These are phyloP conservation scores for Kwoniella mangroviensis DNA, from an alignment of 768 basidiomycete species.

Conservation along the genomic window DNA sequence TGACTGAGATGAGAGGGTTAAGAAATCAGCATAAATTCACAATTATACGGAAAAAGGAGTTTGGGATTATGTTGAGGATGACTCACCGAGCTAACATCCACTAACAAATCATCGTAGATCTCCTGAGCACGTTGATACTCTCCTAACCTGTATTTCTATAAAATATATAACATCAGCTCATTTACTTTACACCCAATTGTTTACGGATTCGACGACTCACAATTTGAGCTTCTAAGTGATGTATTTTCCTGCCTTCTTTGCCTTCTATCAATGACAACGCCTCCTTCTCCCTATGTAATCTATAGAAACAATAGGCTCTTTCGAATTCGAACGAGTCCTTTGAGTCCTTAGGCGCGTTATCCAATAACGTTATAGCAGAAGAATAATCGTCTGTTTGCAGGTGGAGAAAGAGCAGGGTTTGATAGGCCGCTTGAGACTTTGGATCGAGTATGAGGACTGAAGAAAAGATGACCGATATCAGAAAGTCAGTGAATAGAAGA, in stretches of 20 bases:
- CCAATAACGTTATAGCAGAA: conserved; percentile 69
- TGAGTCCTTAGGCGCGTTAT: conserved; percentile 40
- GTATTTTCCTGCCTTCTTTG: conserved; percentile 63
- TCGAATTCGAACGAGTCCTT: conserved; percentile 63
- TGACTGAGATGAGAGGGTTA: conserved; percentile 61
- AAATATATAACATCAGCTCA: not conserved
- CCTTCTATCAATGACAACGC: conserved; percentile 63
- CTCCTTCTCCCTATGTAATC: conserved; percentile 75
- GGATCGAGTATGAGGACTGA: conserved; percentile 75
- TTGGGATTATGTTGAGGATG: conserved; percentile 21
- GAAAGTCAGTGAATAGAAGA: too few species aligned
- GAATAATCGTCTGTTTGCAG: conserved; percentile 84
- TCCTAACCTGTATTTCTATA: conserved; percentile 76
- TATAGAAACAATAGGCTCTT: conserved; percentile 80
- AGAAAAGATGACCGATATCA: not conserved
- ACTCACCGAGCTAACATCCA: conserved; percentile 75
- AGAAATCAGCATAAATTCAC: not conserved
- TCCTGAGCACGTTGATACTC: conserved; percentile 74
- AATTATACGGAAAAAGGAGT: not conserved
- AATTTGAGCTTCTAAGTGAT: conserved; percentile 86
- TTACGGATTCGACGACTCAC: conserved; percentile 61
- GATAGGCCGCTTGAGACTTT: conserved; percentile 66
- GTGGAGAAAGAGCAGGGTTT: conserved; percentile 84
- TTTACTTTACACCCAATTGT: not conserved
- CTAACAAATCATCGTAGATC: conserved; percentile 78